Evolutionary conservation across 768 basidiomycete genomes (phyloP).

Genomic region (Amylocystis lapponica): DNA sequence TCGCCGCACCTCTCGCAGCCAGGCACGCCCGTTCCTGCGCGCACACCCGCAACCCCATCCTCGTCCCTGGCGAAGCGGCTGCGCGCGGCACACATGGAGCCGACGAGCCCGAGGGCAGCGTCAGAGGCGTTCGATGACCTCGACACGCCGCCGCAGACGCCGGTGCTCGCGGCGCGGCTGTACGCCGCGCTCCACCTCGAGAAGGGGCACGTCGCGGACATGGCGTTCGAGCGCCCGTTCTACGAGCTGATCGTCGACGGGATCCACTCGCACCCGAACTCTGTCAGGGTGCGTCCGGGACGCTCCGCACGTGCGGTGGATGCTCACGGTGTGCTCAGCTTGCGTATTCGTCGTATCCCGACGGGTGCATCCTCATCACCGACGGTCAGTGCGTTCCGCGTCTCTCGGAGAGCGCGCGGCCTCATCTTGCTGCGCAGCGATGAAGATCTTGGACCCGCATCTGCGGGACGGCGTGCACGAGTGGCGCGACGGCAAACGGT

Average conservation of each 20-base stretch:
- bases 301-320: background rate
- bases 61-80: constrained; percentile 13
- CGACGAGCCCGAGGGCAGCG: constrained; percentile 23
- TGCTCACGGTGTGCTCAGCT: constrained; percentile 36
- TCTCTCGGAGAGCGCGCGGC: background rate
- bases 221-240: constrained; percentile 62
- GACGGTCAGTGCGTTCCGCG: constrained; percentile 54
- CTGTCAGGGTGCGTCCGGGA: constrained; percentile 59
- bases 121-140: constrained; percentile 63
- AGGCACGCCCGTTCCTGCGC: constrained; percentile 22
- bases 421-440: constrained; percentile 39
- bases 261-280: constrained; percentile 87
- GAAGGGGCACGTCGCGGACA: constrained; percentile 42
- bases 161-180: constrained; percentile 20
- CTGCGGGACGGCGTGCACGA: constrained; percentile 79
- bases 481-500: constrained; percentile 79
- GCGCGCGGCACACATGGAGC: constrained; percentile 10
- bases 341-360: constrained; percentile 77
- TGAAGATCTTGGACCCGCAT: constrained; percentile 82
- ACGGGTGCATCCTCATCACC: constrained; percentile 85
- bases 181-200: constrained; percentile 33
- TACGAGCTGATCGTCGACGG: constrained; percentile 91
- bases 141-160: constrained; percentile 51
- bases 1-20: constrained; percentile 53
- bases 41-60: constrained; percentile 6